Evolutionary conservation across 2,329 filamentous ascomycete species (phyloP), one percentile per base, ranked within the genome.

Genomic region (Salinomyces thailandicus): DNA sequence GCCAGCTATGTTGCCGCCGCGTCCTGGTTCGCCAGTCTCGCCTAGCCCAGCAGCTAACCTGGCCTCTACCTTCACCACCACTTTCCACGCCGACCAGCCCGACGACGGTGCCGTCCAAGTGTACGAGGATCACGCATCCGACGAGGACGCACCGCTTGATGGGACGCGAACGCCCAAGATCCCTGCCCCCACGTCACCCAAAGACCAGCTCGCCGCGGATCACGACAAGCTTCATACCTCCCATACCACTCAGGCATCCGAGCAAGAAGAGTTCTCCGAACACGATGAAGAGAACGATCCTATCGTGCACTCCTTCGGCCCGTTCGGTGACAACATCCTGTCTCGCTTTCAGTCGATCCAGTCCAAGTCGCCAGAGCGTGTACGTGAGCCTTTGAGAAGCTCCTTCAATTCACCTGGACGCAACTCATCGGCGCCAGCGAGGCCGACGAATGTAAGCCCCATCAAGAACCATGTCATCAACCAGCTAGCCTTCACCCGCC

Each of bases 201-300:
- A 20, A n/a, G 24, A 31, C 6, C 6, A 14, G 3, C 4, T 32
- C 9, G 30, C 9, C 31, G 29, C 24, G n/a, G 31, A 16, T 16
- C 13, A 12, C 2, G 33, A 37, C 18, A 36, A 42, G 28, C 18
- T 31, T 26, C 44, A 41, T 18, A 18, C 38, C 26, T 50, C 47
- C 13, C 37, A 26, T 12, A 46, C 46, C 13, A 44, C 41, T 36
- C 31, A 42, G 17, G 39, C 44, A 9, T 51, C 55, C 8, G 53
- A 59, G 26, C 49, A 49, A 13, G 77, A 81, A 13, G 77, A 86
- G 13, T 75, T 81, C 36, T 79, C 84, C 34, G 77, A 93, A 45
- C 79, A 83, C 1, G 81, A 89, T 50, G 87, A 95, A 64, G 89
- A 96, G 62, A 95, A 95, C 46, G 91, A 96, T 49, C 87, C 87